Evolutionary conservation across 1,284 basidiomycete species (phyloP), one percentile per base, ranked within the genome.

Genomic region (Bjerkandera adusta): DNA sequence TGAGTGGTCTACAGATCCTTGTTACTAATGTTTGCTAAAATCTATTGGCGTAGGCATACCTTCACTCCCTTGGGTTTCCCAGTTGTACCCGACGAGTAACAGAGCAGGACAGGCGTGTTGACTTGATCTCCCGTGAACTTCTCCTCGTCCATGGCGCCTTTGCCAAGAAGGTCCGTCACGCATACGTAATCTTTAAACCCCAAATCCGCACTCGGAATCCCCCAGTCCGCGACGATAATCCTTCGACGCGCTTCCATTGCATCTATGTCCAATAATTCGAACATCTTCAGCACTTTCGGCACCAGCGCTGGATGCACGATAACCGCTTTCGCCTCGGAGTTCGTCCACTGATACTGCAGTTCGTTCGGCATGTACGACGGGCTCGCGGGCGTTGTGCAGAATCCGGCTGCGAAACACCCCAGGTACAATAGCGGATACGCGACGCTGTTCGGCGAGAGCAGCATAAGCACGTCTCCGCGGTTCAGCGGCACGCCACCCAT

Each of bases 11-110:
- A 49, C 3, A 10, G 25, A n/a, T 26, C 18, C 11, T 46, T 12
- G 18, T 8, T 40, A 29, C 6, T 36, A 18, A n/a, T 39, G 18
- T 21, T 20, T 36, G n/a, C n/a, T 7, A 10, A 5, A 11, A 34
- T 3, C n/a, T 20, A 30, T 5, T 21, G 16, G 13, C 15, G 29
- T 18, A 29, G 20, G 45, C 61, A 37, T 30, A 69, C 69, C 61
- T 68, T 64, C 30, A 69, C 67, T 5, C 69, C 70, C 47, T 72
- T 72, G 5, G 68, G 66, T 16, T 68, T 65, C 0, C 69, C 70
- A 2, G 69, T 72, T 11, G 73, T 79, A 10, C 77, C 76, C 15
- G 69, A 72, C n/a, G 71, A 74, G 57, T 77, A 80, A 51, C 76
- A 79, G 25, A 79, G 57, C 35, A 75, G 67, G 1, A 58, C 57